These are phyloP conservation scores for Trametes cubensis DNA, from an alignment of 768 basidiomycete genomes.

Conservation along the genomic window DNA sequence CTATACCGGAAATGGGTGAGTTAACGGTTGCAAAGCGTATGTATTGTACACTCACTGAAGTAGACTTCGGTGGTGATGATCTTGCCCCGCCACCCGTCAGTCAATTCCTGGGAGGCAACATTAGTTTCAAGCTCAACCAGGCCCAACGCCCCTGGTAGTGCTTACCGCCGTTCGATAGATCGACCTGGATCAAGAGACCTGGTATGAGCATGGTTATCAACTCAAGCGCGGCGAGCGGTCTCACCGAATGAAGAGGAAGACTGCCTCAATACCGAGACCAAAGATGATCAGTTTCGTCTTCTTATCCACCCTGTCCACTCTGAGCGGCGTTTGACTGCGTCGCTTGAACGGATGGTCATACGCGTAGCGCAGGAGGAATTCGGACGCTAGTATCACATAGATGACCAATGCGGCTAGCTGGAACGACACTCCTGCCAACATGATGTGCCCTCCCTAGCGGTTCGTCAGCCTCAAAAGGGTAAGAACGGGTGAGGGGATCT, in stretches of 20 bases:
- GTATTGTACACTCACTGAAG: constrained; percentile 40
- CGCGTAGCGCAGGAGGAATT: constrained; percentile 48
- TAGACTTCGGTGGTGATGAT: constrained; percentile 51
- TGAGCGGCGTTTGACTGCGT: background rate
- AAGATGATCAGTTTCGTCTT: constrained; percentile 30
- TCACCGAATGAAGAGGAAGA: constrained; percentile 34
- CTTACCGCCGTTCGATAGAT: constrained; percentile 45
- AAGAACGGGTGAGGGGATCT: too few relatives aligned
- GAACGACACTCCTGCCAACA: constrained; percentile 35
- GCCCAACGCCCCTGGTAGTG: constrained; percentile 28
- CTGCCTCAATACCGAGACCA: constrained; percentile 28
- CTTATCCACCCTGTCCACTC: constrained; percentile 14
- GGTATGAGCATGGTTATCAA: constrained; percentile 12
- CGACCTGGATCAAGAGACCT: constrained; percentile 38
- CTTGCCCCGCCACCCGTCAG: constrained; percentile 51
- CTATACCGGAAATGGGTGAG: constrained; percentile 11
- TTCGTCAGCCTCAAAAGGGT: background rate
- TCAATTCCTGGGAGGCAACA: constrained; percentile 33
- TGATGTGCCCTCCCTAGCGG: constrained; percentile 31
- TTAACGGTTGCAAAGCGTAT: constrained; percentile 2
- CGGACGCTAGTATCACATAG: constrained; percentile 44
- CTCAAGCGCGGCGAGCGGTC: background rate
- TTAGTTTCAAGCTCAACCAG: background rate
- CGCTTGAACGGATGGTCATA: constrained; percentile 39
- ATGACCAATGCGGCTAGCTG: constrained; percentile 27